These are phyloP conservation scores for Fraxinus nigra DNA, from an alignment of 305 asterid species.

Conservation along the genomic window DNA sequence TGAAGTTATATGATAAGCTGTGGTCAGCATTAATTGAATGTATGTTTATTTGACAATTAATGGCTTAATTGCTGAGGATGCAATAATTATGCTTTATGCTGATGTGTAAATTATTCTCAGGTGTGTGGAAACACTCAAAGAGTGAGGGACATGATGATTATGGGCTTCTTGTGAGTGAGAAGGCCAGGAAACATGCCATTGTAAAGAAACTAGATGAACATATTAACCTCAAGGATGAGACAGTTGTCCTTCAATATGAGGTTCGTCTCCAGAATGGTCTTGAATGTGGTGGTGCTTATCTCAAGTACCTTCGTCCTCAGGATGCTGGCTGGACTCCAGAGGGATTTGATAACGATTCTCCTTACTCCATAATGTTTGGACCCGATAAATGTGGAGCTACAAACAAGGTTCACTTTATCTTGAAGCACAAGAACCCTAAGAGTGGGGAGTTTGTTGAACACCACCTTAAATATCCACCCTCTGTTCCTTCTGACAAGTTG, in stretches of 20 bases:
- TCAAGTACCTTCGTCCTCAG: slow-evolving; percentile 94
- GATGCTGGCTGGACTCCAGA: slow-evolving; percentile 82
- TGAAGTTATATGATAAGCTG: not conserved
- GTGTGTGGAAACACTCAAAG: slow-evolving; percentile 90
- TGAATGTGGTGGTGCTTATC: slow-evolving; percentile 96
- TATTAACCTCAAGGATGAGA: slow-evolving; percentile 66
- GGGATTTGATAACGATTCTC: slow-evolving; percentile 86
- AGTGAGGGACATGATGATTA: slow-evolving; percentile 93
- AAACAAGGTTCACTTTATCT: slow-evolving; percentile 94
- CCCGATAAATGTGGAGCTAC: slow-evolving; percentile 96
- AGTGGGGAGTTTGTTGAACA: slow-evolving; percentile 75
- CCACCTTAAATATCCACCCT: slow-evolving; percentile 90
- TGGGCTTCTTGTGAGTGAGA: slow-evolving; percentile 91
- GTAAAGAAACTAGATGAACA: slow-evolving; percentile 72
- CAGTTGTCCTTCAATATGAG: slow-evolving; percentile 82
- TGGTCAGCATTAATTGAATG: not conserved
- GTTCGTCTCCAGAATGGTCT: slow-evolving; percentile 92
- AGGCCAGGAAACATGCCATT: slow-evolving; percentile 83
- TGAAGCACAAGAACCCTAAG: slow-evolving; percentile 91
- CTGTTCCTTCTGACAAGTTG: slow-evolving; percentile 85
- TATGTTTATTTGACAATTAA: not conserved
- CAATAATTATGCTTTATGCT: not conserved
- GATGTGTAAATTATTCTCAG: slow-evolving; percentile 31
- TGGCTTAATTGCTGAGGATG: not conserved
- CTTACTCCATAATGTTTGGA: slow-evolving; percentile 97